Conservation (phyloP, 2,329 filamentous ascomycete species). For the Pseudogymnoascus sp. region DNA sequence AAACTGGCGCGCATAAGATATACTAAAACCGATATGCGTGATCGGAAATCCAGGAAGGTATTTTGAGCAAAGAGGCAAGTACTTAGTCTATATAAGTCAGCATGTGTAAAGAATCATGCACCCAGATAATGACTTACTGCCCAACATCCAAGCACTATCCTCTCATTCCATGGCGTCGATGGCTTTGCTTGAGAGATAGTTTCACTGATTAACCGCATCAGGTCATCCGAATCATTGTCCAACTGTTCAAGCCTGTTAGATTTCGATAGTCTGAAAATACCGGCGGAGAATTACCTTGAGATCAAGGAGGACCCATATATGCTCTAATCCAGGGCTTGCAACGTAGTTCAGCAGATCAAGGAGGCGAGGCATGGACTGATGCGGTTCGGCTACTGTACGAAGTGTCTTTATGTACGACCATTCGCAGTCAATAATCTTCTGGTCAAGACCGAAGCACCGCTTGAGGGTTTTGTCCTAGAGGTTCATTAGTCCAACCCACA, state of each 20-base stretch:
- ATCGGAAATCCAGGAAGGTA: constrained; percentile 57
- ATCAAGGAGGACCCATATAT: constrained; percentile 77
- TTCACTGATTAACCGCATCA: constrained; percentile 62
- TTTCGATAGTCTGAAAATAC: not conserved
- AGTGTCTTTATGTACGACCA: constrained; percentile 67
- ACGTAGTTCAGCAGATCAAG: constrained; percentile 68
- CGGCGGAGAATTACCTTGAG: constrained; percentile 58
- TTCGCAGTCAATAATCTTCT: constrained; percentile 65
- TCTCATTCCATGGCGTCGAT: constrained; percentile 56
- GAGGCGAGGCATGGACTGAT: constrained; percentile 65
- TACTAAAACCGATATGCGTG: constrained; percentile 59
- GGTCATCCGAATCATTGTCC: constrained; percentile 59
- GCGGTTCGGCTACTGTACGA: constrained; percentile 58
- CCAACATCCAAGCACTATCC: constrained; percentile 79
- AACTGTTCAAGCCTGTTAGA: constrained; percentile 37
- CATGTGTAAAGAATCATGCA: not conserved
- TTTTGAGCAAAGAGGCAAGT: constrained; percentile 54
- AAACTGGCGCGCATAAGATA: constrained; percentile 61
- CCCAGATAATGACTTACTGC: constrained; percentile 40
- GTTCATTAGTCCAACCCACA: not conserved
- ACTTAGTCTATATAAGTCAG: constrained; percentile 45
- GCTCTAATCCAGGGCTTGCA: constrained; percentile 51
- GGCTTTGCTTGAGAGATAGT: constrained; percentile 49
- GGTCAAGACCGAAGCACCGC: constrained; percentile 71
- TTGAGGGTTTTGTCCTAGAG: constrained; percentile 64